These are phyloP conservation scores for Clohesyomyces aquaticus DNA, from an alignment of 495 filamentous ascomycete genomes.

Conservation along the genomic window DNA sequence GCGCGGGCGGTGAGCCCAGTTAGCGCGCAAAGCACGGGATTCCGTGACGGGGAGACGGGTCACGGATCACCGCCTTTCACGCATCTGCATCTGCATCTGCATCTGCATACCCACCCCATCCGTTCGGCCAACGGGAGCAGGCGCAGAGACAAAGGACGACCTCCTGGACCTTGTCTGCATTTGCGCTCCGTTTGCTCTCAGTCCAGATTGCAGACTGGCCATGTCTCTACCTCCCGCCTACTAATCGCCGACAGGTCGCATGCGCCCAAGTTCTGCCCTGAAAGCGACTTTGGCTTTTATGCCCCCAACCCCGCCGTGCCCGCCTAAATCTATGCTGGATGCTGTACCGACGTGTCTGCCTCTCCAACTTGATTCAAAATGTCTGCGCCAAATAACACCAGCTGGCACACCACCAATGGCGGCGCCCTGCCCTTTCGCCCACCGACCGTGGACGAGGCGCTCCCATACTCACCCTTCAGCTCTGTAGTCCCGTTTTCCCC, in stretches of 20 bases:
- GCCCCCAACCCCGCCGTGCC: background rate
- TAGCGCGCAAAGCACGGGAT: too few relatives aligned
- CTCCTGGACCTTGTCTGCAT: background rate
- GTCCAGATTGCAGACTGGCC: background rate
- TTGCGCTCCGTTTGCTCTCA: background rate
- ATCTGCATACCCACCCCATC: too few relatives aligned
- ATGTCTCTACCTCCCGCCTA: background rate
- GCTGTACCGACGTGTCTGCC: too few relatives aligned
- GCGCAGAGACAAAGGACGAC: too few relatives aligned
- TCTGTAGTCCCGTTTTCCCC: constrained; percentile 86
- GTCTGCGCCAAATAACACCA: constrained; percentile 10
- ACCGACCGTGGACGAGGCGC: constrained; percentile 75
- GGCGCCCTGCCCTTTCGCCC: constrained; percentile 47
- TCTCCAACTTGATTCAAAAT: constrained; percentile 15
- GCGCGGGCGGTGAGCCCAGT: too few relatives aligned
- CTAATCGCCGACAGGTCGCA: background rate
- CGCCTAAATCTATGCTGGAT: background rate
- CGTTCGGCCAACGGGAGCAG: too few relatives aligned
- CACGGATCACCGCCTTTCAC: too few relatives aligned
- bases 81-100: too few relatives aligned
- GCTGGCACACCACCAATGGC: constrained; percentile 34
- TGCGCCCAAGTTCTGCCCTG: background rate
- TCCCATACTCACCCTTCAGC: constrained; percentile 89
- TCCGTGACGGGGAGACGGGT: too few relatives aligned
- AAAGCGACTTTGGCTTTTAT: too few relatives aligned